These are phyloP conservation scores for Dioscorea cayenensis DNA, from an alignment of 116 monocot genomes.

Conservation along the genomic window DNA sequence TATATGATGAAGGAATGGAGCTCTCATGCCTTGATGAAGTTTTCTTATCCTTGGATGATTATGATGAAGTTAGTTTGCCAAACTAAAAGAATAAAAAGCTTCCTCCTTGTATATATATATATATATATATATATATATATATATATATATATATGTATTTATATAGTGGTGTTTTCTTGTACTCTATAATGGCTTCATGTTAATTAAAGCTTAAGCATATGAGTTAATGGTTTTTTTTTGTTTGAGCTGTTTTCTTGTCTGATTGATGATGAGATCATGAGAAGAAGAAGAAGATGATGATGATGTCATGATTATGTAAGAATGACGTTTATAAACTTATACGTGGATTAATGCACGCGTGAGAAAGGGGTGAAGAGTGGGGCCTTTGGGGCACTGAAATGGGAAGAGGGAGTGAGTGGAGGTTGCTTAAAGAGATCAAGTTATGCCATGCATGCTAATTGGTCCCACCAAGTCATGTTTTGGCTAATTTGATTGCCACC, in stretches of 20 bases:
- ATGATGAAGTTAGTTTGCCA: constrained; percentile 48
- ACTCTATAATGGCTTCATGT: too few species aligned
- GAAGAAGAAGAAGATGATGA: too few species aligned
- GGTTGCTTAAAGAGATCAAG: background rate
- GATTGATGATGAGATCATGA: too few species aligned
- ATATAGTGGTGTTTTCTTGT: too few species aligned
- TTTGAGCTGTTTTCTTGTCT: too few species aligned
- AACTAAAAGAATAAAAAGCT: background rate
- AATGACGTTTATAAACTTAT: background rate
- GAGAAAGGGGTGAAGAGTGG: background rate
- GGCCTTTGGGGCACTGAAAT: background rate
- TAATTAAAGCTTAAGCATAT: too few species aligned
- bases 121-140: too few species aligned
- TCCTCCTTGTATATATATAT: background rate
- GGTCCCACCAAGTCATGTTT: too few species aligned
- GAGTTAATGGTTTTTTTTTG: too few species aligned
- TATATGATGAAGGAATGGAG: constrained; percentile 32
- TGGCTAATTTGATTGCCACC: too few species aligned
- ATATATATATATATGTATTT: too few species aligned
- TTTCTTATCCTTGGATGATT: constrained; percentile 60
- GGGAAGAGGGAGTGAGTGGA: background rate
- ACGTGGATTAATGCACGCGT: constrained; percentile 2
- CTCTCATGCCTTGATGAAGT: constrained; percentile 74
- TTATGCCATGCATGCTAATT: background rate
- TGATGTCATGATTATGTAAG: background rate